Conservation (phyloP, 805 yeast species). For the Schizosaccharomyces lindneri region DNA sequence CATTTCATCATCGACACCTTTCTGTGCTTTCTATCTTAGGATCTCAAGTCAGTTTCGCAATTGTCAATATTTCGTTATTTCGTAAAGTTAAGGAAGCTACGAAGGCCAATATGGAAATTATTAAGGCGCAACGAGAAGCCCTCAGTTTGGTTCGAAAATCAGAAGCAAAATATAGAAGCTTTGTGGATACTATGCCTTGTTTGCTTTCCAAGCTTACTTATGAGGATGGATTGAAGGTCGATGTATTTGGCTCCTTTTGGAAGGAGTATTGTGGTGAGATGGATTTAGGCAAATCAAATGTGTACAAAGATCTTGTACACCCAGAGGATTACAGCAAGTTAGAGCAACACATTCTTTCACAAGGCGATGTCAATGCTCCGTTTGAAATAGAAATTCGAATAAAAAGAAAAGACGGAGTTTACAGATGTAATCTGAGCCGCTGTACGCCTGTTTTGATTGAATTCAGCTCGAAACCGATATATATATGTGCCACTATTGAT, state of each 20-base stretch:
- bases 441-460: conserved; percentile 6
- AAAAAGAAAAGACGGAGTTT: conserved; percentile 5
- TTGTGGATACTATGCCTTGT: conserved; percentile 10
- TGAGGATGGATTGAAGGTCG: conserved; percentile 4
- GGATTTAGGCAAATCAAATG: conserved; percentile 5
- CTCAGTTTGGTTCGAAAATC: conserved; percentile 8
- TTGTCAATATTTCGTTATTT: conserved; percentile 8
- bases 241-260: conserved; percentile 9
- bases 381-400: conserved; percentile 7
- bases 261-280: conserved; percentile 7
- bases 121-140: conserved; percentile 8
- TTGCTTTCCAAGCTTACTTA: conserved; percentile 8
- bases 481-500: conserved; percentile 8
- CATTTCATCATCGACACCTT: conserved; percentile 9
- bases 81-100: conserved; percentile 9
- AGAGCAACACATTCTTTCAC: conserved; percentile 2
- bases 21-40: conserved; percentile 8
- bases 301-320: conserved; percentile 7
- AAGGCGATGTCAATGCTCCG: conserved; percentile 3
- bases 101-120: conserved; percentile 8
- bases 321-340: conserved; percentile 5
- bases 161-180: conserved; percentile 8
- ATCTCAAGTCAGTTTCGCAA: conserved; percentile 9
- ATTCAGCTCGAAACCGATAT: conserved; percentile 4
- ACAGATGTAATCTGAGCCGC: conserved; percentile 8